Evolutionary conservation across 2,329 filamentous ascomycete genomes (phyloP).

Genomic region (Stagonosporopsis vannaccii): DNA sequence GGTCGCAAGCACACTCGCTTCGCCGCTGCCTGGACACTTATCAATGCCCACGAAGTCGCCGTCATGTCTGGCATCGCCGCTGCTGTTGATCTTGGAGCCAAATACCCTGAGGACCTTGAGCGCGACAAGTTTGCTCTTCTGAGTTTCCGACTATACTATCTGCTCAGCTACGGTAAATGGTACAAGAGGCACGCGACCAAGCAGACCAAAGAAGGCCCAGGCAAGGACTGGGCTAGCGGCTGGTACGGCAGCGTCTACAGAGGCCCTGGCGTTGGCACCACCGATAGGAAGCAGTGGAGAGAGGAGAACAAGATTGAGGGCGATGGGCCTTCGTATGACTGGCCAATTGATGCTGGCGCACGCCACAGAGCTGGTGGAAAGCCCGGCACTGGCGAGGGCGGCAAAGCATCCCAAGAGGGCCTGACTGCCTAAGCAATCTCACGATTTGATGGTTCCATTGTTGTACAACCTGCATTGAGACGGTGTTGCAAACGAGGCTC

Average conservation of each 20-base stretch:
- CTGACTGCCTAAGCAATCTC: slow-evolving; percentile 4
- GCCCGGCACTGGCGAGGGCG: slow-evolving; percentile 15
- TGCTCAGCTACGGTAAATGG: slow-evolving; percentile 68
- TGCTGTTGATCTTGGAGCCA: slow-evolving; percentile 71
- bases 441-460: background rate
- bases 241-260: slow-evolving; percentile 66
- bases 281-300: slow-evolving; percentile 64
- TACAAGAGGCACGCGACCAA: slow-evolving; percentile 56
- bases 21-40: slow-evolving; percentile 72
- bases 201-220: slow-evolving; percentile 56
- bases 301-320: slow-evolving; percentile 50
- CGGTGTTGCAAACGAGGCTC: slow-evolving; percentile 4
- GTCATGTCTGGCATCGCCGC: slow-evolving; percentile 75
- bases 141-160: slow-evolving; percentile 67
- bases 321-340: slow-evolving; percentile 20
- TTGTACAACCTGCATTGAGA: background rate
- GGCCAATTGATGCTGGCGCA: slow-evolving; percentile 24
- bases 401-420: slow-evolving; percentile 14
- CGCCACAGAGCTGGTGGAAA: slow-evolving; percentile 14
- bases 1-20: slow-evolving; percentile 69
- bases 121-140: slow-evolving; percentile 68
- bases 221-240: slow-evolving; percentile 64
- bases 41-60: slow-evolving; percentile 74
- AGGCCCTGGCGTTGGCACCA: slow-evolving; percentile 63
- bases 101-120: slow-evolving; percentile 68